A percentile compares a stretch with the other conserved stretches of the same genome.
phyloP scores from a whole-genome alignment of 306 rosid species.

The Delonix regia region DNA sequence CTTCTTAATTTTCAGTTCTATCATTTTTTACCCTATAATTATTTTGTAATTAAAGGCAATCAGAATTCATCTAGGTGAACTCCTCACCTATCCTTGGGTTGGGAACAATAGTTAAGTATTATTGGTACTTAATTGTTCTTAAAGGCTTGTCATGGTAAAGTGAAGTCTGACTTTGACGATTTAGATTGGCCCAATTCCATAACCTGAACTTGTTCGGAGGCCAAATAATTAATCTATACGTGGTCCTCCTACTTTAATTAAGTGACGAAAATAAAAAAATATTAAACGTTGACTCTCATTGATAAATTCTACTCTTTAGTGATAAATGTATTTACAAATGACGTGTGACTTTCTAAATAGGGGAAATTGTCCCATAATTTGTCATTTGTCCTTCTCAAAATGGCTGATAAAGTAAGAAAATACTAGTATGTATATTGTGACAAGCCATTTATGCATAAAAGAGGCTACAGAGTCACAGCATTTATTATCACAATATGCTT shows the following conservation, averaged over 20 bases:
- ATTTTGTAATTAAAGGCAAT: neutral
- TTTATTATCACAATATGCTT: too few relatives aligned
- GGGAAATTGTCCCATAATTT: too few relatives aligned
- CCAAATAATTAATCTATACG: neutral
- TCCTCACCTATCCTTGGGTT: neutral
- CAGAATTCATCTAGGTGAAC: neutral
- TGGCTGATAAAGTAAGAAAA: too few relatives aligned
- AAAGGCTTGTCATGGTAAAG: neutral
- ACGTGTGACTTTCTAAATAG: too few relatives aligned
- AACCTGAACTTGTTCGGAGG: neutral
- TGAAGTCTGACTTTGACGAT: too few relatives aligned
- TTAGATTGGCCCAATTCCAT: neutral
- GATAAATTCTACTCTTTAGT: too few relatives aligned
- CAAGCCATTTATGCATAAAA: too few relatives aligned
- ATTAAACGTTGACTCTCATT: conserved; percentile 20
- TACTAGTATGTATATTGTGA: too few relatives aligned
- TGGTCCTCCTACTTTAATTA: conserved; percentile 7
- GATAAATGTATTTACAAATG: too few relatives aligned
- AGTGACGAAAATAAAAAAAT: neutral
- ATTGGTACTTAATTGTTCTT: neutral
- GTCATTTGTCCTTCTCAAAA: too few relatives aligned
- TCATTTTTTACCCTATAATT: neutral
- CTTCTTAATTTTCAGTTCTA: neutral
- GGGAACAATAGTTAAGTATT: neutral
- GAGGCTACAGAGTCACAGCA: too few relatives aligned